Evolutionary conservation across 371 early-diverging fungal species (phyloP).

Genomic region (Edhazardia aedis): DNA sequence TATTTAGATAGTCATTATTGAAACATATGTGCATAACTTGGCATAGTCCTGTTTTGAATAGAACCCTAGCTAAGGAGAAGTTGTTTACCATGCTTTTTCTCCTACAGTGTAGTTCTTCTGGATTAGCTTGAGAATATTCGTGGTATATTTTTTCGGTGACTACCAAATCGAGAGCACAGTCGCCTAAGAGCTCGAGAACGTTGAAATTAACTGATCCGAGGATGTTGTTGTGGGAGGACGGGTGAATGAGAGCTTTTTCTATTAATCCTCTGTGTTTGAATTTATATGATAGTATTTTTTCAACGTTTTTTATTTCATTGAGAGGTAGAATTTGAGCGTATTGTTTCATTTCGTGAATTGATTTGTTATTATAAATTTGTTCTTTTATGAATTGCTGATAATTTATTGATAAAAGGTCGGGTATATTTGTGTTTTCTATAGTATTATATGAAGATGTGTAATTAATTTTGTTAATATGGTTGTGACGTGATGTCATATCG

Average conservation of each 20-base stretch:
- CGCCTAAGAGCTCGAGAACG: slow-evolving; percentile 27
- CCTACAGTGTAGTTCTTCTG: slow-evolving; percentile 9
- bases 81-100: slow-evolving; percentile 31
- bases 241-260: slow-evolving; percentile 37
- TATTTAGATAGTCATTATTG: neutral
- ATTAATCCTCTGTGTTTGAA: slow-evolving; percentile 22
- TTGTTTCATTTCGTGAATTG: neutral
- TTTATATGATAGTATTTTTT: slow-evolving; percentile 19
- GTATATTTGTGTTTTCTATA: too few species aligned
- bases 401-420: too few species aligned
- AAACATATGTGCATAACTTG: slow-evolving; percentile 8
- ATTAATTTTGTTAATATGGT: too few species aligned
- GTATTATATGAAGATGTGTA: too few species aligned
- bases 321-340: slow-evolving; percentile 5
- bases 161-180: slow-evolving; percentile 26
- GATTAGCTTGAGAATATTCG: neutral
- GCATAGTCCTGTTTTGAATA: slow-evolving; percentile 6
- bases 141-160: slow-evolving; percentile 15
- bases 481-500: too few species aligned
- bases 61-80: slow-evolving; percentile 5
- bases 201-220: slow-evolving; percentile 20
- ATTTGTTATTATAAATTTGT: neutral
- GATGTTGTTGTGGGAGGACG: slow-evolving; percentile 12
- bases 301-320: slow-evolving; percentile 1
- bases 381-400: too few species aligned